Conservation (phyloP, 148 eudicot species). For the Mesembryanthemum crystallinum region DNA sequence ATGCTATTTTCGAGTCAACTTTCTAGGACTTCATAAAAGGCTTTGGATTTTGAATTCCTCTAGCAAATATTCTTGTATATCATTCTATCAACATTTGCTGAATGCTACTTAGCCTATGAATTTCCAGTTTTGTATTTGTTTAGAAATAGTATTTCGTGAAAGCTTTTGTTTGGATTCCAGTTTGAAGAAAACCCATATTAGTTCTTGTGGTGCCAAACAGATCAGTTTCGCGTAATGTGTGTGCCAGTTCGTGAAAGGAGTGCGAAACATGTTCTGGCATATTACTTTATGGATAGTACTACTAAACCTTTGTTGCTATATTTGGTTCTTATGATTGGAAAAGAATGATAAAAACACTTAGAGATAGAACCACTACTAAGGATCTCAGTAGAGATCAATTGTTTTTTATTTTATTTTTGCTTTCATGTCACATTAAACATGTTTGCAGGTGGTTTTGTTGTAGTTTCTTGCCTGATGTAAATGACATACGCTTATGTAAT, state of each 20-base stretch:
- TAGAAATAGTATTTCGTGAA: background rate
- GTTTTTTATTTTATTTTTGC: background rate
- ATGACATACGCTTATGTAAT: background rate
- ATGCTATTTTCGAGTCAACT: too few species aligned
- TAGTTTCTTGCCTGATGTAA: background rate
- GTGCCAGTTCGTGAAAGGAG: too few species aligned
- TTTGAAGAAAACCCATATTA: background rate
- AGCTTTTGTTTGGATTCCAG: background rate
- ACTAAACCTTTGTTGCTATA: background rate
- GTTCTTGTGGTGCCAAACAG: too few species aligned
- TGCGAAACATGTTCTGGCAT: background rate
- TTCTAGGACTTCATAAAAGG: background rate
- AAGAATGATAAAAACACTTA: background rate
- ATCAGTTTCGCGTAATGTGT: too few species aligned
- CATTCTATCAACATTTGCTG: background rate
- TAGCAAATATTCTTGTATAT: background rate
- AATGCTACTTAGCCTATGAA: background rate
- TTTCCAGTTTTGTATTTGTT: background rate
- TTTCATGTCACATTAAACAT: background rate
- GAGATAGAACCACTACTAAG: background rate
- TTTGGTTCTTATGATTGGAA: background rate
- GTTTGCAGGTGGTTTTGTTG: background rate
- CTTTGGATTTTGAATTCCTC: background rate
- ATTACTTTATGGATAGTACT: background rate
- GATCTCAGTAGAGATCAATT: background rate